Percentiles rank a stretch among this genome's conserved stretches.
Evolutionary conservation across 1,284 basidiomycete species (phyloP).

Genomic region (Irpex sp.): DNA sequence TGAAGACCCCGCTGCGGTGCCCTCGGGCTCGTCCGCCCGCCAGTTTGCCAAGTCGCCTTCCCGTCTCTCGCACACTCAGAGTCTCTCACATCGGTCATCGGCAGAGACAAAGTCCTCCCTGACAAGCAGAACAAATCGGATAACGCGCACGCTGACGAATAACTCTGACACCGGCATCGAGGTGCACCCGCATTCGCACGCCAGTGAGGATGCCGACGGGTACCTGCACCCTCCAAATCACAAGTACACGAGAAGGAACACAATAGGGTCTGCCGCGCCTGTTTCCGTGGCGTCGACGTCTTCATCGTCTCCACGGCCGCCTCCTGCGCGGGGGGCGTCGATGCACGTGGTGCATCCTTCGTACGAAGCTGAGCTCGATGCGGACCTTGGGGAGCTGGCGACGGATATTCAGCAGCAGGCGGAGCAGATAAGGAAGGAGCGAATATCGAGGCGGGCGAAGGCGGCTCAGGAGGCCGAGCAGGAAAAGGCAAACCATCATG

Average conservation of each 20-base stretch:
- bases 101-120: conserved; percentile 46
- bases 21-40: conserved; percentile 19
- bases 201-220: conserved; percentile 36
- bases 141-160: conserved; percentile 12
- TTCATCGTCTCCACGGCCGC: conserved; percentile 9
- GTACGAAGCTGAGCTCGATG: conserved; percentile 22
- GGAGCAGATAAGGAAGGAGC: conserved; percentile 77
- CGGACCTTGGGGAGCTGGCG: conserved; percentile 30
- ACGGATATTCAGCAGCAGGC: conserved; percentile 81
- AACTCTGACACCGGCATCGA: conserved; percentile 16
- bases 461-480: conserved; percentile 46
- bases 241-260: conserved; percentile 53
- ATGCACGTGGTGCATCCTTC: conserved; percentile 16
- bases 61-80: conserved; percentile 12
- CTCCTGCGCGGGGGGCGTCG: conserved; percentile 21
- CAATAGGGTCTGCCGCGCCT: conserved; percentile 36
- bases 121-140: conserved; percentile 18
- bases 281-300: not conserved
- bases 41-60: conserved; percentile 20
- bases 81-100: conserved; percentile 35
- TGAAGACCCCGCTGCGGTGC: conserved; percentile 30
- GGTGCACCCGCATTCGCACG: conserved; percentile 7
- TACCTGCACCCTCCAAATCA: conserved; percentile 46
- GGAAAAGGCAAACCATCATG: conserved; percentile 23
- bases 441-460: conserved; percentile 67